These are phyloP conservation scores for Ustulina deusta DNA, from an alignment of 2,329 filamentous ascomycete genomes.

Conservation along the genomic window DNA sequence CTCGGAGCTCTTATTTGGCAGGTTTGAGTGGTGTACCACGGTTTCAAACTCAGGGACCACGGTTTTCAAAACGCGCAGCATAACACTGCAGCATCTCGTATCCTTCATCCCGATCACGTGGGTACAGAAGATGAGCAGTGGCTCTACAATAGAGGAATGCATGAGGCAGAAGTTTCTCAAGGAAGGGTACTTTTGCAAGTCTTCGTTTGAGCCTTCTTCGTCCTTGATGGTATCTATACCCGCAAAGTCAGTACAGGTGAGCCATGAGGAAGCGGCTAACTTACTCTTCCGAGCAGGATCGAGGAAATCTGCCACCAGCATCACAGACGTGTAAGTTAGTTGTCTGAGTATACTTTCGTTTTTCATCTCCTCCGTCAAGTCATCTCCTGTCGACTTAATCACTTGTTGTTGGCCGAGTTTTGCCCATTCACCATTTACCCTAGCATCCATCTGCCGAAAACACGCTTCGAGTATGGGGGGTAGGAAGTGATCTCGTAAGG, in stretches of 20 bases:
- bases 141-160: slow-evolving; percentile 82
- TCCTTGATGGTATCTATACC: slow-evolving; percentile 42
- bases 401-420: slow-evolving; percentile 74
- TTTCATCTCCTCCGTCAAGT: slow-evolving; percentile 96
- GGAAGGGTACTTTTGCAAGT: slow-evolving; percentile 61
- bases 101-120: slow-evolving; percentile 92
- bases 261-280: slow-evolving; percentile 47
- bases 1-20: slow-evolving; percentile 20
- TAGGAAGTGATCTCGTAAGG: slow-evolving; percentile 81
- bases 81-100: slow-evolving; percentile 85
- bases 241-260: slow-evolving; percentile 21
- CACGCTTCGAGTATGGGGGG: slow-evolving; percentile 85
- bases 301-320: slow-evolving; percentile 90
- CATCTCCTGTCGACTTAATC: slow-evolving; percentile 76
- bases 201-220: slow-evolving; percentile 45
- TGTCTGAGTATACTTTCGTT: slow-evolving; percentile 94
- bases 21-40: slow-evolving; percentile 23
- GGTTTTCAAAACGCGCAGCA: slow-evolving; percentile 86
- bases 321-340: slow-evolving; percentile 89
- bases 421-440: slow-evolving; percentile 89
- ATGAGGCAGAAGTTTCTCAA: slow-evolving; percentile 87
- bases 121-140: slow-evolving; percentile 89
- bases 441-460: slow-evolving; percentile 87
- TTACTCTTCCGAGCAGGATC: slow-evolving; percentile 77
- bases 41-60: slow-evolving; percentile 81